Conservation (phyloP, 2,329 filamentous ascomycete genomes). For the Tolypocladium paradoxum region DNA sequence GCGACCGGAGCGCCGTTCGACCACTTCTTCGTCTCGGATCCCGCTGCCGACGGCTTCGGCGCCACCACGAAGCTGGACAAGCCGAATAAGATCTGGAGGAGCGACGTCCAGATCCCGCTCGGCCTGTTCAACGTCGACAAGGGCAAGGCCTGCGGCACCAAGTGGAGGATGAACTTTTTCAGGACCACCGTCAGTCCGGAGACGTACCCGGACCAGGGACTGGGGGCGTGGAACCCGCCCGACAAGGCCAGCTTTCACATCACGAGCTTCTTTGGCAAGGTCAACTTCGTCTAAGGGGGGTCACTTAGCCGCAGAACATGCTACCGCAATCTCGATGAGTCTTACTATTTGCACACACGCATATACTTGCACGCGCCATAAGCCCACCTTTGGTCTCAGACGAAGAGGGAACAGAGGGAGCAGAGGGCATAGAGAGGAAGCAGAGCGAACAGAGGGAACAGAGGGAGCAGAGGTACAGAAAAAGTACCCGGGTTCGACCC, state of each 20-base stretch:
- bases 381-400: too few relatives aligned
- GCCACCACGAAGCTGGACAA: conserved; percentile 28
- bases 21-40: conserved; percentile 28
- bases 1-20: conserved; percentile 30
- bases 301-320: not conserved
- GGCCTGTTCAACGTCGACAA: conserved; percentile 37
- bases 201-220: conserved; percentile 31
- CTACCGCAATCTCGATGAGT: not conserved
- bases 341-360: too few relatives aligned
- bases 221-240: conserved; percentile 36
- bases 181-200: conserved; percentile 31
- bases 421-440: too few relatives aligned
- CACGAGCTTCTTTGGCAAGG: conserved; percentile 32
- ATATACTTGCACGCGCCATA: too few relatives aligned
- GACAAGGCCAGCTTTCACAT: conserved; percentile 37
- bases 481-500: too few relatives aligned
- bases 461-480: too few relatives aligned
- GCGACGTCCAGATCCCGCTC: conserved; percentile 30
- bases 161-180: conserved; percentile 44
- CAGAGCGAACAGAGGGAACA: too few relatives aligned
- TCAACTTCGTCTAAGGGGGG: conserved; percentile 21
- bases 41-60: conserved; percentile 28
- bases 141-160: conserved; percentile 28
- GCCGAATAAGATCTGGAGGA: conserved; percentile 26
- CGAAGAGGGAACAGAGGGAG: too few relatives aligned